These are phyloP conservation scores for Phaseolus lunatus DNA, from an alignment of 306 rosid genomes.

Conservation along the genomic window DNA sequence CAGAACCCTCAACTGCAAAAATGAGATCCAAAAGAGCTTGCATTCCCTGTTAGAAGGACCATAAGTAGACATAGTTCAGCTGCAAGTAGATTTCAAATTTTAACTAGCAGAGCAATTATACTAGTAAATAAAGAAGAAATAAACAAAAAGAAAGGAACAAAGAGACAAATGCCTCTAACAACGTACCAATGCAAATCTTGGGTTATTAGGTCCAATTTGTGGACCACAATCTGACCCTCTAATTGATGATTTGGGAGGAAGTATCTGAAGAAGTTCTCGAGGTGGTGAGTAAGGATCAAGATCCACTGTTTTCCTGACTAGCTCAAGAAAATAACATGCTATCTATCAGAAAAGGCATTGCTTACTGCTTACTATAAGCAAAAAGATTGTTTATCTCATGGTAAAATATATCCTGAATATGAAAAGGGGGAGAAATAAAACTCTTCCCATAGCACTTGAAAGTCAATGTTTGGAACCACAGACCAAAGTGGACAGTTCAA, in stretches of 20 bases:
- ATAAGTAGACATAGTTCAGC: constrained; percentile 20
- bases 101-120: constrained; percentile 15
- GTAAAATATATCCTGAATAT: background rate
- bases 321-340: constrained; percentile 42
- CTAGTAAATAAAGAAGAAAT: constrained; percentile 27
- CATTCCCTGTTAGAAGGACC: constrained; percentile 74
- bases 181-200: constrained; percentile 67
- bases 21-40: constrained; percentile 90
- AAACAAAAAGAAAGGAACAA: background rate
- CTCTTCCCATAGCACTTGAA: background rate
- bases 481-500: background rate
- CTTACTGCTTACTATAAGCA: background rate
- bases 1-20: constrained; percentile 79
- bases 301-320: constrained; percentile 75
- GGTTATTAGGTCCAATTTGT: constrained; percentile 87
- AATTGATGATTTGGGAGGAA: constrained; percentile 79
- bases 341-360: constrained; percentile 42
- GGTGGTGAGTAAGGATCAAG: constrained; percentile 78
- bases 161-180: background rate
- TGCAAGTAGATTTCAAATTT: constrained; percentile 14
- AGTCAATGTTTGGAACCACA: constrained; percentile 18
- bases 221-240: constrained; percentile 78
- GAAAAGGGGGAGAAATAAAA: background rate
- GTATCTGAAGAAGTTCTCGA: constrained; percentile 81
- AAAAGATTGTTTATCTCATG: background rate